These are phyloP conservation scores for Phytophthora citrophthora DNA, from an alignment of 352 stramenopile genomes.

Conservation along the genomic window DNA sequence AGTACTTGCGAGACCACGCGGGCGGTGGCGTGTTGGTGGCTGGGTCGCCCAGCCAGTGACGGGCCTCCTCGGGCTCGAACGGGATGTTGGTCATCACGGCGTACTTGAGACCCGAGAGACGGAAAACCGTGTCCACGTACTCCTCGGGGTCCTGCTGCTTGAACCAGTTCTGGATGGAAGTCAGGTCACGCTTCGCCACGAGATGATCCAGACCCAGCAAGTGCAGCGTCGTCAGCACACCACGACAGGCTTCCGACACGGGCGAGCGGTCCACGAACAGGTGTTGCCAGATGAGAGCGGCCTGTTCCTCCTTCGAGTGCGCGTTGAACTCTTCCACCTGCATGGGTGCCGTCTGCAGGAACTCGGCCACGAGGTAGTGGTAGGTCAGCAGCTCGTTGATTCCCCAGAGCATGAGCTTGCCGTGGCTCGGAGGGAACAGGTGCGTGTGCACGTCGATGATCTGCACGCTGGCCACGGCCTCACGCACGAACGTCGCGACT, in stretches of 20 bases:
- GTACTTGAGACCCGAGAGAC: conserved; percentile 81
- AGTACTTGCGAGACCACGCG: conserved; percentile 69
- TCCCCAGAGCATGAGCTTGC: conserved; percentile 91
- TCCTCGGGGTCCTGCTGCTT: conserved; percentile 68
- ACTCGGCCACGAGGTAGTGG: conserved; percentile 96
- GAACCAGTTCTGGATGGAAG: conserved; percentile 86
- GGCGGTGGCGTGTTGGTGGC: conserved; percentile 44
- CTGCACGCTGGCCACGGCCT: conserved; percentile 43
- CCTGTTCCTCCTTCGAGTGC: conserved; percentile 80
- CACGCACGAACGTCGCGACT: conserved; percentile 39
- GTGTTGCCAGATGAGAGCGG: conserved; percentile 83
- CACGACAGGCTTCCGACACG: conserved; percentile 91
- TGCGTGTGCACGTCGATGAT: conserved; percentile 90
- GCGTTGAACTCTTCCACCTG: conserved; percentile 84
- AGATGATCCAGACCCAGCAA: conserved; percentile 75
- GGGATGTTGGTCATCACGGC: conserved; percentile 97
- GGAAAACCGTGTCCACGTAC: conserved; percentile 83
- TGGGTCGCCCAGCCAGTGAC: conserved; percentile 56
- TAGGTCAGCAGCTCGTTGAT: conserved; percentile 96
- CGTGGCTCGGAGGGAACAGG: conserved; percentile 91
- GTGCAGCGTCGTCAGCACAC: conserved; percentile 90
- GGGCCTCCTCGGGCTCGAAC: conserved; percentile 69
- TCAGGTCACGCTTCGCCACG: conserved; percentile 77
- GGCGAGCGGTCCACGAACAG: conserved; percentile 43
- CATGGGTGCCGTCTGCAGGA: conserved; percentile 88